These are phyloP conservation scores for Aspergillus leporis DNA, from an alignment of 495 filamentous ascomycete species.

Conservation along the genomic window DNA sequence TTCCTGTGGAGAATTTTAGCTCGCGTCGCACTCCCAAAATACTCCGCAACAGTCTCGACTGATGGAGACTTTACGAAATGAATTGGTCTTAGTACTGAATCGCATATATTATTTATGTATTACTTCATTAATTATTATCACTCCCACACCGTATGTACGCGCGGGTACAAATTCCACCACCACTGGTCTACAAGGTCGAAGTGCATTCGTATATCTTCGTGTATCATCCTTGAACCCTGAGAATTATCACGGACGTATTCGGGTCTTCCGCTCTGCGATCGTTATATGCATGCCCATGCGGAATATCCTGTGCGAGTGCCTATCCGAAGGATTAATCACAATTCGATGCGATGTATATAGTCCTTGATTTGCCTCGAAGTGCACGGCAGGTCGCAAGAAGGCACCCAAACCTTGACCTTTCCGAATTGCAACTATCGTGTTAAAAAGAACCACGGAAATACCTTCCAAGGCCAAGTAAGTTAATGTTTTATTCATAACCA, in stretches of 20 bases:
- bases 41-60: constrained; percentile 3
- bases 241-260: background rate
- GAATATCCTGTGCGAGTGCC: background rate
- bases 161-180: background rate
- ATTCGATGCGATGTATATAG: background rate
- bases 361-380: background rate
- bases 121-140: constrained; percentile 1
- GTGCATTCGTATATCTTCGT: background rate
- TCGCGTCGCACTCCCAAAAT: constrained; percentile 4
- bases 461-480: background rate
- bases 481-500: background rate
- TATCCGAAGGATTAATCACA: background rate
- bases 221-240: background rate
- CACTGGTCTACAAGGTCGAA: background rate
- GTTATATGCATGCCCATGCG: background rate
- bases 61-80: constrained; percentile 1
- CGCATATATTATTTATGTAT: constrained; percentile 1
- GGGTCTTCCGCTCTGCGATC: background rate
- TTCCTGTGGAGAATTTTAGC: constrained; percentile 2
- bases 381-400: background rate
- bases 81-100: background rate
- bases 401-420: background rate
- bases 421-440: background rate
- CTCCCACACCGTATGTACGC: background rate
- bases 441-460: background rate